Evolutionary conservation across 2,329 filamentous ascomycete genomes (phyloP), one percentile per base, ranked within the genome.

Genomic region (Penicillium sp.): DNA sequence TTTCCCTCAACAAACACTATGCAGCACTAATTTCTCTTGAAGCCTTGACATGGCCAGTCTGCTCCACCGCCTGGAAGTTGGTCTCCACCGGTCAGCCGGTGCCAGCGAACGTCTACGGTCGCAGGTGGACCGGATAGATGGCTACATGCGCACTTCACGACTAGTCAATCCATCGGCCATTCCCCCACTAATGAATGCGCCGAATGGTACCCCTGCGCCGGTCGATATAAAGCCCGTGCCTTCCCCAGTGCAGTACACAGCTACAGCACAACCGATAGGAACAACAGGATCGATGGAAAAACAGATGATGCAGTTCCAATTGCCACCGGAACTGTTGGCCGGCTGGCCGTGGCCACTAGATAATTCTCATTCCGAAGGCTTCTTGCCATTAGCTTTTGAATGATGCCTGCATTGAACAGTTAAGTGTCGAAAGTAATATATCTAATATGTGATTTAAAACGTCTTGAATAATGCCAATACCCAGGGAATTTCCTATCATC

Each of bases 41-140:
- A 63, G 67, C 14, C 69, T 77, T 4, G 71, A 73, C 52, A 75
- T 82, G 67, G 80, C 78, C 16, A 74, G 79, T 53, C 72, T 82
- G 1, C 72, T 82, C 11, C 71, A 75, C 51, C 76, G 71, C 31
- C 71, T 82, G 2, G 79, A 81, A 59, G 69, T 69, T 14, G 72
- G 72, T 14, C 68, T 81, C 5, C 72, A 75, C 50, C 74, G 74
- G 3, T 70, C 74, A 2, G 67, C 73, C 11, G 76, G 74, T 33
- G 75, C 76, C 2, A 75, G 74, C 46, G 67, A 74, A 60, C 72
- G 73, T 21, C 68, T 81, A 3, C 71, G 75, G 19, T 63, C 69
- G 14, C 75, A 78, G 46, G 76, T 80, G 19, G 71, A 76, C 13
- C 72, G 72, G 35, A 80, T 81, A 19, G 79, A 81, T 59, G 69